Evolutionary conservation across 176 grass and related monocot species (phyloP).

Genomic region (Oryza brachyantha): DNA sequence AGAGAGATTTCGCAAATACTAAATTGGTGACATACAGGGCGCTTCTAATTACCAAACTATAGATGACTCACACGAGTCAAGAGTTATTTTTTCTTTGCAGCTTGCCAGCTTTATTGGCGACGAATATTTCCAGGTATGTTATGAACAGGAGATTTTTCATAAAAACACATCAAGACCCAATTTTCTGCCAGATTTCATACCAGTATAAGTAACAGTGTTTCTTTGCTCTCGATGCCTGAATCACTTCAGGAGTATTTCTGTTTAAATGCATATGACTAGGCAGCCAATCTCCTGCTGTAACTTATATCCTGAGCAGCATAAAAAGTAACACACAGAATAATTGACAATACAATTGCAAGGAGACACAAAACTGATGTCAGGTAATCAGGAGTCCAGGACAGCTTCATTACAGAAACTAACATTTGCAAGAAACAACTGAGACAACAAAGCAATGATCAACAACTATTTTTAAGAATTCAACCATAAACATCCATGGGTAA

Average conservation of each 20-base stretch:
- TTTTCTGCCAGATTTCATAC: background rate
- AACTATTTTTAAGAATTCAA: background rate
- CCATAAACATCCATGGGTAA: background rate
- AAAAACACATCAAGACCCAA: background rate
- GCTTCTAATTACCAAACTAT: too few relatives aligned
- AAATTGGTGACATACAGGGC: background rate
- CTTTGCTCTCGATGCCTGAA: background rate
- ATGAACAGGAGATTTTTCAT: background rate
- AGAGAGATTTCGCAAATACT: background rate
- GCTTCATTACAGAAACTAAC: background rate
- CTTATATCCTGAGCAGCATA: too few relatives aligned
- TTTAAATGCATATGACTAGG: background rate
- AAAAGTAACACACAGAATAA: background rate
- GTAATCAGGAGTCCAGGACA: background rate
- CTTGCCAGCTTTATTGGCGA: too few relatives aligned
- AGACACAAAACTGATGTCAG: too few relatives aligned
- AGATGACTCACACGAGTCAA: too few relatives aligned
- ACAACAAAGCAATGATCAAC: background rate
- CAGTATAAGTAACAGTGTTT: background rate
- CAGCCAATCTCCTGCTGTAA: background rate
- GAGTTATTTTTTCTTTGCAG: too few relatives aligned
- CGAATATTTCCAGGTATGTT: conserved; percentile 31
- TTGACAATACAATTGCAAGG: background rate
- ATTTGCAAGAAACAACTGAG: background rate
- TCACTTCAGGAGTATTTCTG: background rate